These are phyloP conservation scores for Lycium ferocissimum DNA, from an alignment of 257 asterid genomes.

Conservation along the genomic window DNA sequence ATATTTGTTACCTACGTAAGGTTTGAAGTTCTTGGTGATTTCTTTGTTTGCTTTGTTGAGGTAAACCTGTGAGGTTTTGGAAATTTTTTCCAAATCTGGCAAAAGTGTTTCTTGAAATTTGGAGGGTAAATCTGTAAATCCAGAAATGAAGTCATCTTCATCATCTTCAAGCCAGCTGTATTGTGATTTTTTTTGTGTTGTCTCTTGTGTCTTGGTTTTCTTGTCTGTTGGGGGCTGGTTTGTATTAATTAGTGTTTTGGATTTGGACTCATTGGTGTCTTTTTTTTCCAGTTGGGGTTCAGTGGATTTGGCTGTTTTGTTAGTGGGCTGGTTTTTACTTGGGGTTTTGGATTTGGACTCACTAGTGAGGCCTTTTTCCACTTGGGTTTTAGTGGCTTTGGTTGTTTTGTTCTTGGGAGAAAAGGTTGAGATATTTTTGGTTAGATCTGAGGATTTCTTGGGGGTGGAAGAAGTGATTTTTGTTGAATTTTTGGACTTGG, in stretches of 20 bases:
- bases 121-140: conserved; percentile 67
- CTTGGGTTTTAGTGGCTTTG: conserved; percentile 15
- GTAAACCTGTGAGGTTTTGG: conserved; percentile 68
- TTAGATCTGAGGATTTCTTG: conserved; percentile 66
- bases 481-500: conserved; percentile 52
- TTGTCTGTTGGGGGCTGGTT: background rate
- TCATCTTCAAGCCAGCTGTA: conserved; percentile 55
- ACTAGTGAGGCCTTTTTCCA: background rate
- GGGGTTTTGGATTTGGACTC: conserved; percentile 14
- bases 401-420: conserved; percentile 61
- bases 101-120: conserved; percentile 74
- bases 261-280: conserved; percentile 2
- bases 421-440: conserved; percentile 39
- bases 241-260: conserved; percentile 29
- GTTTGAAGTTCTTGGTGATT: conserved; percentile 76
- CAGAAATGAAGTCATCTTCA: conserved; percentile 68
- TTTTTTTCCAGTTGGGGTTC: background rate
- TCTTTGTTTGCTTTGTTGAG: conserved; percentile 71
- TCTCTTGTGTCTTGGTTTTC: conserved; percentile 34
- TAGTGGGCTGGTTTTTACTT: conserved; percentile 11
- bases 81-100: conserved; percentile 82
- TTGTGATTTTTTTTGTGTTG: conserved; percentile 38
- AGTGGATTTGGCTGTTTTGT: conserved; percentile 22
- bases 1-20: conserved; percentile 82
- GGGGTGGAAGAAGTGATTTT: conserved; percentile 35